phyloP scores from a whole-genome alignment of 2,329 filamentous ascomycete species.

The Alternaria infectoria region DNA sequence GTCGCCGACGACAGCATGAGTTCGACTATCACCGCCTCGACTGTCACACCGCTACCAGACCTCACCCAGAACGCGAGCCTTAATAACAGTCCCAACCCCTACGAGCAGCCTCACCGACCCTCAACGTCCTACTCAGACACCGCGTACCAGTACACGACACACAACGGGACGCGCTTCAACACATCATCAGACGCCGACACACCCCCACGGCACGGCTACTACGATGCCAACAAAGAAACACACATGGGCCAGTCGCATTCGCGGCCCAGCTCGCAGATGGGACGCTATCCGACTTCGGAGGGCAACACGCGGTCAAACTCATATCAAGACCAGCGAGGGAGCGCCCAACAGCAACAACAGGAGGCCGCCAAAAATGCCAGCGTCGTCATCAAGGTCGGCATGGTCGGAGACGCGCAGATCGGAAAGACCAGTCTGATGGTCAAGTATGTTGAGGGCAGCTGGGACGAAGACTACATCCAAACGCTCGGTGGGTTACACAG shows the following conservation, averaged over 20 bases:
- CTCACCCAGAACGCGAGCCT: constrained; percentile 38
- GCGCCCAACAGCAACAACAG: constrained; percentile 37
- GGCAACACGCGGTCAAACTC: constrained; percentile 41
- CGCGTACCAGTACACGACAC: constrained; percentile 49
- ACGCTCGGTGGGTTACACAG: constrained; percentile 70
- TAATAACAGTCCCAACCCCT: constrained; percentile 32
- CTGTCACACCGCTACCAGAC: constrained; percentile 46
- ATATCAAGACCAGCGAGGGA: constrained; percentile 58
- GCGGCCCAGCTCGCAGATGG: constrained; percentile 59
- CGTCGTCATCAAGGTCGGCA: constrained; percentile 98
- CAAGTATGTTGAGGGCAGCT: constrained; percentile 98
- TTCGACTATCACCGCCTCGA: constrained; percentile 54
- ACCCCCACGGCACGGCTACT: constrained; percentile 45
- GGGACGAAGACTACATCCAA: constrained; percentile 99
- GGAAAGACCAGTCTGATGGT: constrained; percentile 99
- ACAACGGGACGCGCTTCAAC: constrained; percentile 50
- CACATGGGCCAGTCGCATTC: constrained; percentile 48
- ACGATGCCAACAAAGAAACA: constrained; percentile 41
- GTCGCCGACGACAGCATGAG: constrained; percentile 54
- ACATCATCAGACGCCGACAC: constrained; percentile 58
- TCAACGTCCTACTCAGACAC: constrained; percentile 62
- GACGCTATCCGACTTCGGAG: constrained; percentile 56
- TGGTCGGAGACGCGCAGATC: constrained; percentile 99
- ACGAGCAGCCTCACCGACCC: constrained; percentile 56
- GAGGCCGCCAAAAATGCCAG: constrained; percentile 59